Evolutionary conservation across 805 yeast genomes (phyloP), one percentile per base, ranked within the genome.

Genomic region (Suhomyces faveliae): DNA sequence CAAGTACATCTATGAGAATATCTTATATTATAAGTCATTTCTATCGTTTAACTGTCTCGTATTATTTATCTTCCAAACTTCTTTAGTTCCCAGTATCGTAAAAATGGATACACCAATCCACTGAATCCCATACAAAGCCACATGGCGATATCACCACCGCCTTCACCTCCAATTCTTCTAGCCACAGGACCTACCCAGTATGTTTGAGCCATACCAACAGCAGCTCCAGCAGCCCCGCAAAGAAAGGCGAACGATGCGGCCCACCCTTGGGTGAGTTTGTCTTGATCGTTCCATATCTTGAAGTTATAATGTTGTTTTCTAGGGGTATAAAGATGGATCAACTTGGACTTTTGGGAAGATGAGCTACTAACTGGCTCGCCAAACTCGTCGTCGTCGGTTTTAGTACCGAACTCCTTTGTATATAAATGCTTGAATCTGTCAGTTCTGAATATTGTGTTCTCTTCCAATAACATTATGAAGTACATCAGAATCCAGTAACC

Each of bases 171-270:
- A 12, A 86, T 69, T 4, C 71, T 57, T 23, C 64, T 64, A 10
- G 96, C 95, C 9, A 89, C 55, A 0, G 89, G 89, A 0, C 96
- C 97, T 5, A 78, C 72, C 76, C 85, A 89, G 66, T 89, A 89
- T 5, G 83, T 86, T 63, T 89, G 97, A 21, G 87, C 77, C 97
- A 89, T 89, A 5, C 96, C 96, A 17, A 89, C 68, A 2, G 86
- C 89, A 0, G 89, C 95, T 41, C 96, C 96, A 0, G 80, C 86
- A 13, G 84, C 84, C 40, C 96, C 96, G 46, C 77, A 67, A 2
- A 79, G 56, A 56, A 88, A 88, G 1, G 90, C 77, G 15, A 75
- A 56, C 3, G 84, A 66, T 0, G 96, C 85, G 1, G 96, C 96
- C 42, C 71, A 69, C 2, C 96, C 94, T 47, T 76, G 69, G 0